Evolutionary conservation across 2,329 filamentous ascomycete species (phyloP).

Genomic region (Cladosporium oxysporum): DNA sequence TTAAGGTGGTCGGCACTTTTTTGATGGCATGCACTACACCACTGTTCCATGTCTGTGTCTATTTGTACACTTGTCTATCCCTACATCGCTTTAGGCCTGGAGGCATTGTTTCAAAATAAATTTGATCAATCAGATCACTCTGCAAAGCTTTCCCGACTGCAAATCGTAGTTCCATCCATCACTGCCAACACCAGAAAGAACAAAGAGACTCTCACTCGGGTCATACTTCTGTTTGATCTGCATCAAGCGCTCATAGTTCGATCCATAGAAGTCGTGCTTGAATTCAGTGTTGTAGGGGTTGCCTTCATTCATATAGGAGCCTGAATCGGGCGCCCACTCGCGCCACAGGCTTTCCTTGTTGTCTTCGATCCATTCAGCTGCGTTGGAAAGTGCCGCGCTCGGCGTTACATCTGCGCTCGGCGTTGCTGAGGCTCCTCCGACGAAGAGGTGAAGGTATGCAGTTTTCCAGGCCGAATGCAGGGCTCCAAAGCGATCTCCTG

Average conservation of each 20-base stretch:
- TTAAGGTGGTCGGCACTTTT: not conserved
- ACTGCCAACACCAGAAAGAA: constrained; percentile 16
- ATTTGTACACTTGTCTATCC: not conserved
- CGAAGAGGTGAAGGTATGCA: constrained; percentile 38
- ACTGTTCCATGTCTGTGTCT: not conserved
- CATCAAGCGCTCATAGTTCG: constrained; percentile 34
- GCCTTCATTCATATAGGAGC: constrained; percentile 52
- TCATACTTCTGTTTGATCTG: constrained; percentile 37
- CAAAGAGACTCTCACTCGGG: constrained; percentile 31
- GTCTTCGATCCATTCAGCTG: constrained; percentile 26
- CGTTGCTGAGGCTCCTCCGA: constrained; percentile 28
- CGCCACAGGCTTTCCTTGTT: constrained; percentile 32
- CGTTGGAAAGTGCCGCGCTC: constrained; percentile 20
- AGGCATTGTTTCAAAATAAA: not conserved
- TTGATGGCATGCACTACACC: not conserved
- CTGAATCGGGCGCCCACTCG: constrained; percentile 44
- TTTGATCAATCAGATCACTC: not conserved
- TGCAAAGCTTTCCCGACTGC: constrained; percentile 29
- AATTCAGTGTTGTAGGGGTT: constrained; percentile 36
- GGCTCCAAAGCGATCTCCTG: constrained; percentile 32
- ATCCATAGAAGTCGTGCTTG: constrained; percentile 35
- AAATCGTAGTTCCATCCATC: constrained; percentile 26
- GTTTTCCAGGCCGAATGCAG: constrained; percentile 39
- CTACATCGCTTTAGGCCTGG: too few relatives aligned
- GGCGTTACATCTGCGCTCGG: constrained; percentile 19